Percentiles rank a stretch among this genome's conserved stretches.
phyloP scores from a whole-genome alignment of 2,329 filamentous ascomycete species.

The Pseudocercospora pini-densiflorae region DNA sequence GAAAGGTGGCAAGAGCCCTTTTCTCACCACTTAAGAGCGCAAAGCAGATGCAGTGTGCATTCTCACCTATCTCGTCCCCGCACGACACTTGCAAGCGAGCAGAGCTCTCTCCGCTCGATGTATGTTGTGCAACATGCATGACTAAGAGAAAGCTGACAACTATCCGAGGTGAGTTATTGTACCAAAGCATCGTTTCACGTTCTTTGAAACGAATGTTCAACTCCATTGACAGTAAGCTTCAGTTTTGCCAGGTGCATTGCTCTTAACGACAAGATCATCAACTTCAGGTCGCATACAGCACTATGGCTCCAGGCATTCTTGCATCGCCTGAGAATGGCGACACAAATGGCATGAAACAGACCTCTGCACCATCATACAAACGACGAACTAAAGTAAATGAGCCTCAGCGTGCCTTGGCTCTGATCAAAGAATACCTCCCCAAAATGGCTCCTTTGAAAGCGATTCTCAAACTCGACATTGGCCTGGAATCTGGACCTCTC shows the following conservation, averaged over 20 bases:
- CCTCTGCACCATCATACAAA: neutral
- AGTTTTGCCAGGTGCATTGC: neutral
- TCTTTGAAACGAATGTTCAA: too few relatives aligned
- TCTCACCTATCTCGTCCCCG: neutral
- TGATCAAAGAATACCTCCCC: neutral
- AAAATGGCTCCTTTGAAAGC: neutral
- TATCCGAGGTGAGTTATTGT: neutral
- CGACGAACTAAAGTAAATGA: neutral
- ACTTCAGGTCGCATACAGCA: neutral
- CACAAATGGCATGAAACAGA: neutral
- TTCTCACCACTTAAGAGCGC: too few relatives aligned
- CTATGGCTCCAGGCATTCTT: neutral
- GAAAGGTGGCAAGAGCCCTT: neutral
- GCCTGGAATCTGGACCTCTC: neutral
- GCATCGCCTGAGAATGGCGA: neutral
- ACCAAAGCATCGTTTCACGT: too few relatives aligned
- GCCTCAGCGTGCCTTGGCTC: neutral
- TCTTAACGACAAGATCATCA: neutral
- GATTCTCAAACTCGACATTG: neutral
- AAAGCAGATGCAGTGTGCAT: neutral
- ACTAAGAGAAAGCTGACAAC: neutral
- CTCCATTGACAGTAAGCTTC: too few relatives aligned
- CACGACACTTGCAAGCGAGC: neutral
- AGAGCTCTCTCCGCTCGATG: neutral
- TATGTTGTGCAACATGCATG: neutral